Evolutionary conservation across 179 eudicot species (phyloP), one percentile per base, ranked within the genome.

Genomic region (Gypsophila paniculata): DNA sequence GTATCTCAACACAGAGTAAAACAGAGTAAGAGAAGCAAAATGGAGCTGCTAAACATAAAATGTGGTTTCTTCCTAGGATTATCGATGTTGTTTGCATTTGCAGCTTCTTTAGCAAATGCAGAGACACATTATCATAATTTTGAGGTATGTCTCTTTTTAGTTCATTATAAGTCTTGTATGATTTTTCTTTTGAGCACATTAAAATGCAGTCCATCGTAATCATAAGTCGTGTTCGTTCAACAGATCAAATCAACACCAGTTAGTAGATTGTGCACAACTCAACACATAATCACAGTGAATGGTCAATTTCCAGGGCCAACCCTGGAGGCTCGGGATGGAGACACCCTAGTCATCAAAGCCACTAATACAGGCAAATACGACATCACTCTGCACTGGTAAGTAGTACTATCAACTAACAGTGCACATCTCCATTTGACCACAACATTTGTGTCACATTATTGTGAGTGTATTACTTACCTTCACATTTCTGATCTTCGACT

Each of bases 101-200:
- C 77, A 3, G 69, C 81, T 71, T 73, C 77, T 75, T 72, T 73
- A 5, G 80, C 86, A 39, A 73, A 74, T 54, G 85, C 90, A 48
- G 85, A 84, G 62, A 85, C 73, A 23, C 91, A 84, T 19, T 65
- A 81, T 77, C 88, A 87, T 49, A 64, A 86, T 53, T 91, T 89
- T 54, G 80, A 80, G 23, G 97, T 87, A 89, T 51, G 86, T 29
- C 34, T 11, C 14, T 54, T 21, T 21, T 13, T 42, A 21, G 29
- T 62, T 23, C 19, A n/a, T n/a, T n/a, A n/a, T n/a, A n/a, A 14
- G 44, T 34, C 51, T 26, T 6, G n/a, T 11, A 15, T 25, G 5
- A n/a, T 46, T 6, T 29, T 17, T 68, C 71, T 26, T 32, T 17
- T n/a, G 25, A 9, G 19, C 15, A 54, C 25, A 32, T 68, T 18